Conservation (phyloP, 768 basidiomycete species). For the Crepidotus variabilis region DNA sequence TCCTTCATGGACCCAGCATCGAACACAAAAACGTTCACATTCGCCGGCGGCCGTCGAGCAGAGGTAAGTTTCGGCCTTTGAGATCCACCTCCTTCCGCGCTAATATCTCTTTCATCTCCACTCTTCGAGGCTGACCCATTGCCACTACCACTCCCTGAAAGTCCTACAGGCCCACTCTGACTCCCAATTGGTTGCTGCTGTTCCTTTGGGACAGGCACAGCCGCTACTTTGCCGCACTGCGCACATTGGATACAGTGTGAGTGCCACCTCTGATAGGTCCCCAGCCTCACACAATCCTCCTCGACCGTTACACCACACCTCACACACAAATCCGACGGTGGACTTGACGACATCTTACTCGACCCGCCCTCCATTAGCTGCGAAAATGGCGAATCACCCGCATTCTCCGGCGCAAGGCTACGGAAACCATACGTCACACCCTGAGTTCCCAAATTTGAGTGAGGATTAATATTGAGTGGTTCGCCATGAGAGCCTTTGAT, state of each 20-base stretch:
- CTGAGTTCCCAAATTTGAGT: conserved; percentile 71
- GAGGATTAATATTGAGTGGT: conserved; percentile 34
- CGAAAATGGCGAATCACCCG: conserved; percentile 84
- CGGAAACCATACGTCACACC: conserved; percentile 91
- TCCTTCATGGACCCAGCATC: conserved; percentile 69
- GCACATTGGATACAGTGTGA: conserved; percentile 87
- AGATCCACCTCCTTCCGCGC: conserved; percentile 24
- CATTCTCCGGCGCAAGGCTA: conserved; percentile 86
- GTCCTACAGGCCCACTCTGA: not conserved
- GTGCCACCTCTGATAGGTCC: conserved; percentile 98
- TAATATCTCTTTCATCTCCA: conserved; percentile 47
- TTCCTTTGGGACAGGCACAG: conserved; percentile 56
- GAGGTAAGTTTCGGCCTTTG: conserved; percentile 59
- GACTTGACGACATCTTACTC: conserved; percentile 57
- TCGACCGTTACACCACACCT: conserved; percentile 89
- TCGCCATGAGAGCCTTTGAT: conserved; percentile 76
- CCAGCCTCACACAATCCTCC: conserved; percentile 93
- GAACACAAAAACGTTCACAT: conserved; percentile 75
- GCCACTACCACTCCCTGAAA: not conserved
- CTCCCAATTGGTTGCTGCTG: conserved; percentile 14
- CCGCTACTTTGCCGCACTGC: conserved; percentile 74
- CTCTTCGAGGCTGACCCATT: conserved; percentile 35
- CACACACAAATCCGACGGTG: conserved; percentile 89
- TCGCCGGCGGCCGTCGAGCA: conserved; percentile 73
- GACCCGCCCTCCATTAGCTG: conserved; percentile 34